Conservation (phyloP, 208 protist genomes). For the Tritrichomonas musculus region DNA sequence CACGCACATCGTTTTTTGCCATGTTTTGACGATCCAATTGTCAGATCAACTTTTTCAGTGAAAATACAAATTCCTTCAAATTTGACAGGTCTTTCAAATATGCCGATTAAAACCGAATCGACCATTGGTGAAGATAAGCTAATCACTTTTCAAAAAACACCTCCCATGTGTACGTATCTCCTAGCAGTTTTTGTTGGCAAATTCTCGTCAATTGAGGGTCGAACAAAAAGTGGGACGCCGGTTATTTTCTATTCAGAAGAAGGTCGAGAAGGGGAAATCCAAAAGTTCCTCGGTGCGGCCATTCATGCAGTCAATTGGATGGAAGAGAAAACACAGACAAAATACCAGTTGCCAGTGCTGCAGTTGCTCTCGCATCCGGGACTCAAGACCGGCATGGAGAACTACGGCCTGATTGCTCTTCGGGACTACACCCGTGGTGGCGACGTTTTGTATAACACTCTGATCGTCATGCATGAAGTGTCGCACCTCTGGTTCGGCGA, state of each 20-base stretch:
- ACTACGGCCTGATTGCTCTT: too few relatives aligned
- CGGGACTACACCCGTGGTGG: too few relatives aligned
- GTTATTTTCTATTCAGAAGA: neutral
- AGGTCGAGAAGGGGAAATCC: neutral
- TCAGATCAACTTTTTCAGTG: neutral
- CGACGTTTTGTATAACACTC: too few relatives aligned
- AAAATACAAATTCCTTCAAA: neutral
- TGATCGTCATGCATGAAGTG: neutral
- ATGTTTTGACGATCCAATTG: conserved; percentile 46
- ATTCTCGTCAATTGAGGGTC: neutral
- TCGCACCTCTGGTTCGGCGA: conserved; percentile 32
- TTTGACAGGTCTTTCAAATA: neutral
- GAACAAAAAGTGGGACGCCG: neutral
- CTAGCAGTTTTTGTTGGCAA: neutral
- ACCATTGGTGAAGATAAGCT: neutral
- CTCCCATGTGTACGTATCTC: conserved; percentile 30
- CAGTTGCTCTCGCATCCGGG: neutral
- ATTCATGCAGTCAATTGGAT: neutral
- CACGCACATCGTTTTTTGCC: conserved; percentile 40
- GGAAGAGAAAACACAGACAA: neutral
- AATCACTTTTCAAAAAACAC: conserved; percentile 8
- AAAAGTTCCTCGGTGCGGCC: neutral
- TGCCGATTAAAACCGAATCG: neutral
- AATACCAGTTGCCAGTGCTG: neutral
- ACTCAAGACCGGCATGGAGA: too few relatives aligned